Evolutionary conservation across 805 yeast species (phyloP).

Genomic region (Kluyveromyces dobzhanskii): DNA sequence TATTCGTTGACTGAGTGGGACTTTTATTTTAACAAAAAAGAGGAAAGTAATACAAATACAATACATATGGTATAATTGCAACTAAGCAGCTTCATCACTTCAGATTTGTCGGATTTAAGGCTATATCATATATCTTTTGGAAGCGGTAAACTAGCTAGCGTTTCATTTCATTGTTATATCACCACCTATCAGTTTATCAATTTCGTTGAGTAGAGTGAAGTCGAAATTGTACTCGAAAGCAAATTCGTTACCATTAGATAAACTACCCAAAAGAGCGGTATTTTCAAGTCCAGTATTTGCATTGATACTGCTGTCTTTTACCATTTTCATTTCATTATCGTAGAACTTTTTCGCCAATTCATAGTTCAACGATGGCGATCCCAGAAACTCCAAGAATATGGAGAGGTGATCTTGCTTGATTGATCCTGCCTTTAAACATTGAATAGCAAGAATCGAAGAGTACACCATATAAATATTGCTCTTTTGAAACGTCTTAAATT

Average conservation of each 20-base stretch:
- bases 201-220: conserved; percentile 24
- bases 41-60: too few species aligned
- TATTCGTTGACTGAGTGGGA: too few species aligned
- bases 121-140: too few species aligned
- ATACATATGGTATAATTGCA: too few species aligned
- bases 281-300: conserved; percentile 10
- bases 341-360: conserved; percentile 22
- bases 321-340: conserved; percentile 12
- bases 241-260: conserved; percentile 24
- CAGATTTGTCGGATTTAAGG: too few species aligned
- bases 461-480: conserved; percentile 24
- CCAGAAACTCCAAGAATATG: conserved; percentile 15
- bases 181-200: conserved; percentile 21
- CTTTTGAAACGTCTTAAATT: conserved; percentile 16
- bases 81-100: too few species aligned
- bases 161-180: not conserved
- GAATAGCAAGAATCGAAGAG: conserved; percentile 20
- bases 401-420: conserved; percentile 11
- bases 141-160: too few species aligned
- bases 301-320: not conserved
- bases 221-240: conserved; percentile 26
- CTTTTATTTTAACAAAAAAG: too few species aligned
- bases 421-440: conserved; percentile 21
- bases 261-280: conserved; percentile 20
- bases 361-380: conserved; percentile 17